A percentile compares a stretch with the other conserved stretches of the same genome.
Evolutionary conservation across 2,329 filamentous ascomycete species (phyloP).

Genomic region (Colletotrichum cuscutae): DNA sequence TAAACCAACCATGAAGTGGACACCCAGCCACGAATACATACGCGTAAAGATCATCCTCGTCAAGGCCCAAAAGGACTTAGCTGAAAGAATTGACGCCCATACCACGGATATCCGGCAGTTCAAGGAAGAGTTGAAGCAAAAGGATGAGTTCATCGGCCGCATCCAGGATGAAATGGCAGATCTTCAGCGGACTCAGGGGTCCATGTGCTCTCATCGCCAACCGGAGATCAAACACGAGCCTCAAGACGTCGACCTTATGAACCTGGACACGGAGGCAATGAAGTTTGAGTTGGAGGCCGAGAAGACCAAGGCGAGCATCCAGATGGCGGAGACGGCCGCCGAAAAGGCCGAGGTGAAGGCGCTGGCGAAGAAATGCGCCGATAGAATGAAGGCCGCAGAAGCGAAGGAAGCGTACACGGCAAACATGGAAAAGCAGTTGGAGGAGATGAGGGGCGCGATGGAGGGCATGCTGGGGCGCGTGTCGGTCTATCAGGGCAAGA

Average conservation of each 20-base stretch:
- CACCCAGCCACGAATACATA: too few relatives aligned
- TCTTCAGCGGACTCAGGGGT: too few relatives aligned
- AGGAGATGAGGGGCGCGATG: conserved; percentile 2
- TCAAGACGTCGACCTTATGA: background rate
- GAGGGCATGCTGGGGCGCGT: background rate
- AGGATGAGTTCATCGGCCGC: too few relatives aligned
- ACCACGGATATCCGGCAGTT: too few relatives aligned
- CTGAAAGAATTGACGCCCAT: too few relatives aligned
- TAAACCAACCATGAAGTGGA: too few relatives aligned
- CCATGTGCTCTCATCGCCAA: too few relatives aligned
- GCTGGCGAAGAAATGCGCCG: background rate
- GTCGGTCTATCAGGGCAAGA: conserved; percentile 3
- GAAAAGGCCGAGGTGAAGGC: background rate
- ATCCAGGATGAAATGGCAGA: too few relatives aligned
- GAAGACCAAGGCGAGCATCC: background rate
- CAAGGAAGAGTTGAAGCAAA: too few relatives aligned
- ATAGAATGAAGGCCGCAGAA: background rate
- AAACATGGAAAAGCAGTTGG: background rate
- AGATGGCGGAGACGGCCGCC: background rate
- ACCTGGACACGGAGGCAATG: background rate
- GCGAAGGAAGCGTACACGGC: background rate
- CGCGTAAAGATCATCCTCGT: too few relatives aligned
- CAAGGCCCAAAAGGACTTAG: too few relatives aligned
- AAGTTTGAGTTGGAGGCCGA: background rate
- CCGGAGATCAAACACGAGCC: too few relatives aligned